Base-by-base conservation (phyloP, 2,329 filamentous ascomycete species). In the Fusarium setosum region DNA sequence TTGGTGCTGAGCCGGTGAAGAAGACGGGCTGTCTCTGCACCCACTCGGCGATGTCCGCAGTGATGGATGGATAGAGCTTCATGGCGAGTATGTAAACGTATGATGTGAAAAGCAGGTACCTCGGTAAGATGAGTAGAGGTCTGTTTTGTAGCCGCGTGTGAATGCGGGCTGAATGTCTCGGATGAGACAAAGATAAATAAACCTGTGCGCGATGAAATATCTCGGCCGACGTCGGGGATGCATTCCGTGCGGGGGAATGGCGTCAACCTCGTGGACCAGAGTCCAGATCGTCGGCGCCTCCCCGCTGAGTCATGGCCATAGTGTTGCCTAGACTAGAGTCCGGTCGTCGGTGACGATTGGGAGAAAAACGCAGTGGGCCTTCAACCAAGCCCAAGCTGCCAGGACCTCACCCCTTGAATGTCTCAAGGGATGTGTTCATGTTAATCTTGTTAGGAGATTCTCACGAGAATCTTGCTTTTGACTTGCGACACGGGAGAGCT, bases 1-100 rank as follows among this genome's bases (percentile, higher is more conserved):
- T 83, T 1, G 91, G 90, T 1, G 92, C 90, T 13, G 90, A 92
- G 37, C 88, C 90, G 11, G 91, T 89, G 81, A 91, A 94, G 83
- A 94, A 94, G 70, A 94, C 80, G 55, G 89, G 86, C 70, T 94
- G 92, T 11, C 81, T 76, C 45, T 88, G 81, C 49, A 89, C 86
- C 90, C 91, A 94, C 37, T 82, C 77, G 56, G 83, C 80, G 31
- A 92, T 83, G 26, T 88, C 80, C 7, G 81, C 74, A 4, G 82
- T 75, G 61, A 92, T 82, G 34, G 82, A 82, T 17, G 82, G 73
- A 73, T 82, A 89, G 75, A 86, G 89, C 75, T 86, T 85, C 89
- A 91, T 91, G 56, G 55, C 71, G 61, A 49, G 44, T 54, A 61
- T 52, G 53, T 63, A 59, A 61, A 45, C 57, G 68, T 65, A 65